These are phyloP conservation scores for Elongisporangium prolatum DNA, from an alignment of 352 stramenopile species.

Conservation along the genomic window DNA sequence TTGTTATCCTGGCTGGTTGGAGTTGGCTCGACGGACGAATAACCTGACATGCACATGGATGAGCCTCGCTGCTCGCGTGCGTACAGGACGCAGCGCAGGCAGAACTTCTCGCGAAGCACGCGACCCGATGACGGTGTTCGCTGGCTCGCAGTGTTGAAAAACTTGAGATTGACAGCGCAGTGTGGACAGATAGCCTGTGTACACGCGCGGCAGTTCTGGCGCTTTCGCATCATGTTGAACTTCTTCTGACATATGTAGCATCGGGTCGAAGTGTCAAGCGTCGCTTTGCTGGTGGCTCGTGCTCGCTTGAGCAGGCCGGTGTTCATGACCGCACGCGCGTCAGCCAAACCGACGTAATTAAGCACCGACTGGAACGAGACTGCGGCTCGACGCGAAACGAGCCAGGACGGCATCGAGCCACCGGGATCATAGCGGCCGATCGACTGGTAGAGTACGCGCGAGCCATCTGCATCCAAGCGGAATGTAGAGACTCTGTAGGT, in stretches of 20 bases:
- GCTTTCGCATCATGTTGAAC: slow-evolving; percentile 40
- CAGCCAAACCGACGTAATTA: slow-evolving; percentile 31
- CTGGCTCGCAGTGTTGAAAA: slow-evolving; percentile 48
- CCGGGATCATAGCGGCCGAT: slow-evolving; percentile 34
- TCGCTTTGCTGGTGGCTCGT: slow-evolving; percentile 11
- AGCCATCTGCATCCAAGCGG: slow-evolving; percentile 29
- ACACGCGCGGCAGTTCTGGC: slow-evolving; percentile 46
- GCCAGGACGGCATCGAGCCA: slow-evolving; percentile 22
- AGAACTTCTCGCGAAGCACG: slow-evolving; percentile 58
- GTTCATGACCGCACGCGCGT: slow-evolving; percentile 36
- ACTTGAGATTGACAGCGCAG: slow-evolving; percentile 51
- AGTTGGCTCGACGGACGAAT: background rate
- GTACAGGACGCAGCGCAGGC: slow-evolving; percentile 35
- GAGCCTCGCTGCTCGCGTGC: background rate
- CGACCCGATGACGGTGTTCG: slow-evolving; percentile 38
- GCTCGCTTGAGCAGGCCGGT: slow-evolving; percentile 27
- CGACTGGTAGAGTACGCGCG: slow-evolving; percentile 39
- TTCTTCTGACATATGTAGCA: slow-evolving; percentile 33
- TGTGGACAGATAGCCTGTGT: slow-evolving; percentile 44
- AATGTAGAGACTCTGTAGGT: slow-evolving; percentile 26
- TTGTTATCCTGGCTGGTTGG: background rate
- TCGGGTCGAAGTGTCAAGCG: slow-evolving; percentile 27
- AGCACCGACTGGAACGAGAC: slow-evolving; percentile 31
- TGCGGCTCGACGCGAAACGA: slow-evolving; percentile 49
- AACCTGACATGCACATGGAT: background rate